Conservation (phyloP, 768 basidiomycete species). For the Macrocybe gigantea region DNA sequence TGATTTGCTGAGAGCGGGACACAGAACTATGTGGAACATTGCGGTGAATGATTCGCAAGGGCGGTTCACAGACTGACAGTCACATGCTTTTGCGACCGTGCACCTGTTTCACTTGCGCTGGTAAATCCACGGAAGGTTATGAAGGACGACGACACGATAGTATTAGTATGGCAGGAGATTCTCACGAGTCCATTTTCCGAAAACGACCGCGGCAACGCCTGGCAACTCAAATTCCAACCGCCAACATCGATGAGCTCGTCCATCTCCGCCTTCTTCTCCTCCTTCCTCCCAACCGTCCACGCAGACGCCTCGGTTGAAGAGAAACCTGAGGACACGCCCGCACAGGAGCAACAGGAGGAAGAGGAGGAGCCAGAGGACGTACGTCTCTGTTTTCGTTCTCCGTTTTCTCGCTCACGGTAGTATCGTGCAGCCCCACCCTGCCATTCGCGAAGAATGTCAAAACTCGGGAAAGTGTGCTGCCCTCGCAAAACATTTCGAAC, state of each 20-base stretch:
- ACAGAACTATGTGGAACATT: too few species aligned
- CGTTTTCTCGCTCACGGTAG: neutral
- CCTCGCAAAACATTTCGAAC: slow-evolving; percentile 77
- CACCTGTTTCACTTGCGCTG: too few species aligned
- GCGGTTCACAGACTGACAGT: too few species aligned
- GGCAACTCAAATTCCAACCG: too few species aligned
- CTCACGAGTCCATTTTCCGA: too few species aligned
- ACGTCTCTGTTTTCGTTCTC: slow-evolving; percentile 17
- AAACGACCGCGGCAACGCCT: too few species aligned
- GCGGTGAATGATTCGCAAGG: too few species aligned
- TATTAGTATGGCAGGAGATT: too few species aligned
- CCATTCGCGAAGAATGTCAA: slow-evolving; percentile 72
- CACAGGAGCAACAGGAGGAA: slow-evolving; percentile 25
- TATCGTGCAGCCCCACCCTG: slow-evolving; percentile 52
- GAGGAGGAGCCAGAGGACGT: slow-evolving; percentile 82
- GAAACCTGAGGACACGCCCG: slow-evolving; percentile 25
- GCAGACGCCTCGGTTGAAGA: slow-evolving; percentile 33
- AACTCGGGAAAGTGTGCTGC: slow-evolving; percentile 58
- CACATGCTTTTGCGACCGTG: too few species aligned
- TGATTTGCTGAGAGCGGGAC: too few species aligned
- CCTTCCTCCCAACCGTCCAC: slow-evolving; percentile 37
- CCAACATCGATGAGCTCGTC: slow-evolving; percentile 25
- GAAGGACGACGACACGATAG: too few species aligned
- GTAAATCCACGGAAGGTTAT: too few species aligned
- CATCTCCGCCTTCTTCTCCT: slow-evolving; percentile 40